These are phyloP conservation scores for Paracorniculantispora psalliotae DNA, from an alignment of 2,329 filamentous ascomycete genomes.

Conservation along the genomic window DNA sequence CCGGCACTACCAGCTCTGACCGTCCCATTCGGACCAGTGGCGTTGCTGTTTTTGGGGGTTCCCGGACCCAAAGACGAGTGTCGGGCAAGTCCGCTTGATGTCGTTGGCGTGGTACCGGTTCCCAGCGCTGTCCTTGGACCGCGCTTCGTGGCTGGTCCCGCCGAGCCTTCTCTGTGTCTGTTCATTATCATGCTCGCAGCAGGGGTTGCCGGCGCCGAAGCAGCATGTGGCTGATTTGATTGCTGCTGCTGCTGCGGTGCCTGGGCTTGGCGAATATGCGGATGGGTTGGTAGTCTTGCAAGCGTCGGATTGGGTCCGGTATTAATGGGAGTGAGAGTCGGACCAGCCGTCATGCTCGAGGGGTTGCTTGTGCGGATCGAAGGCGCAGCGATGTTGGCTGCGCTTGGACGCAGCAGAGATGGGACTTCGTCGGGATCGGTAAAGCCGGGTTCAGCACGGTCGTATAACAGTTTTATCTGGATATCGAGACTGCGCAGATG, in stretches of 20 bases:
- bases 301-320: slow-evolving; percentile 36
- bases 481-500: slow-evolving; percentile 58
- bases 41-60: slow-evolving; percentile 47
- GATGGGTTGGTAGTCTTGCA: slow-evolving; percentile 37
- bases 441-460: slow-evolving; percentile 57
- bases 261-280: slow-evolving; percentile 46
- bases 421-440: slow-evolving; percentile 59
- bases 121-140: slow-evolving; percentile 44
- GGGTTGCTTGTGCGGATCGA: slow-evolving; percentile 39
- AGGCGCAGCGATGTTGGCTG: slow-evolving; percentile 44
- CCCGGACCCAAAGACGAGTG: slow-evolving; percentile 60
- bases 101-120: slow-evolving; percentile 42
- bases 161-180: slow-evolving; percentile 54
- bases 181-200: slow-evolving; percentile 56
- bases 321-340: slow-evolving; percentile 20
- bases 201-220: slow-evolving; percentile 56
- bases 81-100: slow-evolving; percentile 55
- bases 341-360: slow-evolving; percentile 27
- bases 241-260: slow-evolving; percentile 34
- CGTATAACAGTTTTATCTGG: slow-evolving; percentile 58
- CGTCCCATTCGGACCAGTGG: slow-evolving; percentile 29
- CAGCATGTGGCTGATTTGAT: slow-evolving; percentile 30
- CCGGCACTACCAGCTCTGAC: slow-evolving; percentile 55
- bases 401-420: slow-evolving; percentile 55
- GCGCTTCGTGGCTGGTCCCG: slow-evolving; percentile 54